Evolutionary conservation across 2,329 filamentous ascomycete genomes (phyloP).

Genomic region (Trichoderma pleuroti): DNA sequence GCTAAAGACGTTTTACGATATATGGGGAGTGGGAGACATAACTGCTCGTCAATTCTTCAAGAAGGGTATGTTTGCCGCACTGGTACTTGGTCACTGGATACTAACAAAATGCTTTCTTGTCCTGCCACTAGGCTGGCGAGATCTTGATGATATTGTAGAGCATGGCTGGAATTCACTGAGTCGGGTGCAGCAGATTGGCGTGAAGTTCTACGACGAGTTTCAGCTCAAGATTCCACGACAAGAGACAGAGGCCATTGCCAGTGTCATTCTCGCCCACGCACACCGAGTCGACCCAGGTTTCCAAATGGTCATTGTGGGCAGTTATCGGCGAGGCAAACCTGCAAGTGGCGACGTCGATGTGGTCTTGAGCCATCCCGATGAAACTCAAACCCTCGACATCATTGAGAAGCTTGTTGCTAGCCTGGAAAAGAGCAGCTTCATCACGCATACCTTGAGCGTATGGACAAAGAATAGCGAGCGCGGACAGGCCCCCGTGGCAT

Average conservation of each 20-base stretch:
- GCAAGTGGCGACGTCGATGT: conserved; percentile 80
- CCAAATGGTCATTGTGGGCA: conserved; percentile 66
- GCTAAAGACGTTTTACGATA: conserved; percentile 71
- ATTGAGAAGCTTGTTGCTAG: conserved; percentile 66
- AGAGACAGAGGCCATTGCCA: conserved; percentile 70
- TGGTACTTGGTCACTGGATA: background rate
- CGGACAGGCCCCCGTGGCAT: conserved; percentile 58
- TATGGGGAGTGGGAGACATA: conserved; percentile 86
- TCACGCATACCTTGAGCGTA: conserved; percentile 78
- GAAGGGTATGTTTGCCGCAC: conserved; percentile 38
- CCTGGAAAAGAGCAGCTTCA: conserved; percentile 65
- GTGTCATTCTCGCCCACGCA: conserved; percentile 63
- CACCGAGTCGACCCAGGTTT: conserved; percentile 55
- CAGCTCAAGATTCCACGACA: conserved; percentile 63
- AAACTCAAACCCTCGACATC: conserved; percentile 64
- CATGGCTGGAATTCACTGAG: conserved; percentile 72
- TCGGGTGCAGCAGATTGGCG: conserved; percentile 84
- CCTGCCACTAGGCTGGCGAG: conserved; percentile 59
- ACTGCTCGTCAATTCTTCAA: conserved; percentile 80
- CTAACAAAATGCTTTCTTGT: background rate
- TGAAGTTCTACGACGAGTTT: conserved; percentile 93
- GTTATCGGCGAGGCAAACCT: conserved; percentile 74
- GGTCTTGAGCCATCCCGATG: conserved; percentile 74
- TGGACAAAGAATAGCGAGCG: conserved; percentile 68
- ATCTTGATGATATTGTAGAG: conserved; percentile 82